These are phyloP conservation scores for Aspergillus melleus DNA, from an alignment of 2,329 filamentous ascomycete species.

Conservation along the genomic window DNA sequence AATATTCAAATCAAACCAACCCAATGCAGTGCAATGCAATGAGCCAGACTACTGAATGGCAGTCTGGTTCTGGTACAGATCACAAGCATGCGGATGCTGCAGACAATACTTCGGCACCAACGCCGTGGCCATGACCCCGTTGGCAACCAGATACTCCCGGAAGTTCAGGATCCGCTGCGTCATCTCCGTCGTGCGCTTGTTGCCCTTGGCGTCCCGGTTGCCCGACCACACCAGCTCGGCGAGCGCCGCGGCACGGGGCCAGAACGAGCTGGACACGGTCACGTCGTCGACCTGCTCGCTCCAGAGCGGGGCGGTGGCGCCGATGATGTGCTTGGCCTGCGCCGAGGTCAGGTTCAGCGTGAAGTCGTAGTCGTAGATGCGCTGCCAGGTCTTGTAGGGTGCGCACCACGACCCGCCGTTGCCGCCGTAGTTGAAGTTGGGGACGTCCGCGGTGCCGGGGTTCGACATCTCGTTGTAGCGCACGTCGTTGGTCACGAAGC, in stretches of 20 bases:
- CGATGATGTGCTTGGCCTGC: conserved; percentile 52
- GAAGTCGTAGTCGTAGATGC: conserved; percentile 61
- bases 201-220: conserved; percentile 50
- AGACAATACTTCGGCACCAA: conserved; percentile 60
- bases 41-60: conserved; percentile 17
- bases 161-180: conserved; percentile 61
- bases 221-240: conserved; percentile 59
- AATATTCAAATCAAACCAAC: not conserved
- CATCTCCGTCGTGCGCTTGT: conserved; percentile 54
- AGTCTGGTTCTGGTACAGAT: conserved; percentile 55
- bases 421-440: conserved; percentile 58
- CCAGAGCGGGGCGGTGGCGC: conserved; percentile 55
- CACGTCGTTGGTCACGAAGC: conserved; percentile 56
- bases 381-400: conserved; percentile 62
- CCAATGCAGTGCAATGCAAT: not conserved
- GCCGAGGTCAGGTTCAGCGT: conserved; percentile 48
- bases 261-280: conserved; percentile 52
- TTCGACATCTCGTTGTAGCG: conserved; percentile 58
- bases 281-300: conserved; percentile 57
- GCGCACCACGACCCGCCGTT: conserved; percentile 58
- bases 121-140: conserved; percentile 52
- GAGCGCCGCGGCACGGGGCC: conserved; percentile 58
- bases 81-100: conserved; percentile 59
- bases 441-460: conserved; percentile 43
- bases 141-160: conserved; percentile 59